Conservation (phyloP, 345 rosid species). For the Crucihimalaya himalaica region DNA sequence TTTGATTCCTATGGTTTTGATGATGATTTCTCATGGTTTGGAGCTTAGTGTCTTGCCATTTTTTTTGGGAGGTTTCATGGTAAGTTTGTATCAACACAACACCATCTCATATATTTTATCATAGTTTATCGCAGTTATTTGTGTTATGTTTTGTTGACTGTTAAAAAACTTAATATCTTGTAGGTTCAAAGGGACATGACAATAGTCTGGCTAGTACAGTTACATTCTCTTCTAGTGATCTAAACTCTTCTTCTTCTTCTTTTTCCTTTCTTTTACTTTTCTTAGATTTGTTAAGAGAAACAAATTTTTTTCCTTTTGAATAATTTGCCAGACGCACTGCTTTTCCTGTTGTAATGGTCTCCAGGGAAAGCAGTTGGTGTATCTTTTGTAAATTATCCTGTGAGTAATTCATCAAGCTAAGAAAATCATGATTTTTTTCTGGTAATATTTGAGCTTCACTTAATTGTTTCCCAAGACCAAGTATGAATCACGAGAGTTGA, state of each 20-base stretch:
- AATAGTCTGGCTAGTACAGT: slow-evolving; percentile 37
- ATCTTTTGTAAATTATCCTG: slow-evolving; percentile 36
- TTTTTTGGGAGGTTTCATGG: slow-evolving; percentile 35
- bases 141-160: background rate
- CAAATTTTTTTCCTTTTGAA: slow-evolving; percentile 19
- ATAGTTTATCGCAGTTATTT: background rate
- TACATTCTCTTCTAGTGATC: slow-evolving; percentile 21
- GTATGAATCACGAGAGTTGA: background rate
- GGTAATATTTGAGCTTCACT: background rate
- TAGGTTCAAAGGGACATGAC: slow-evolving; percentile 37
- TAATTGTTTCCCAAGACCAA: background rate
- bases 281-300: slow-evolving; percentile 33
- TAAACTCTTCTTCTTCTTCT: background rate
- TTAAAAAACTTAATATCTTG: background rate
- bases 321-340: slow-evolving; percentile 22
- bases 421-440: slow-evolving; percentile 3
- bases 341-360: slow-evolving; percentile 28
- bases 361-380: slow-evolving; percentile 30
- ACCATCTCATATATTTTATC: background rate
- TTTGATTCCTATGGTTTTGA: slow-evolving; percentile 44
- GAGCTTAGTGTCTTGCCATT: slow-evolving; percentile 33
- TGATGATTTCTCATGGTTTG: slow-evolving; percentile 39
- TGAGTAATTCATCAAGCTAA: slow-evolving; percentile 35
- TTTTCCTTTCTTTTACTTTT: background rate
- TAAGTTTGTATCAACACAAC: slow-evolving; percentile 28